Evolutionary conservation across 441 rosid species (phyloP).

Genomic region (Croton setiger): DNA sequence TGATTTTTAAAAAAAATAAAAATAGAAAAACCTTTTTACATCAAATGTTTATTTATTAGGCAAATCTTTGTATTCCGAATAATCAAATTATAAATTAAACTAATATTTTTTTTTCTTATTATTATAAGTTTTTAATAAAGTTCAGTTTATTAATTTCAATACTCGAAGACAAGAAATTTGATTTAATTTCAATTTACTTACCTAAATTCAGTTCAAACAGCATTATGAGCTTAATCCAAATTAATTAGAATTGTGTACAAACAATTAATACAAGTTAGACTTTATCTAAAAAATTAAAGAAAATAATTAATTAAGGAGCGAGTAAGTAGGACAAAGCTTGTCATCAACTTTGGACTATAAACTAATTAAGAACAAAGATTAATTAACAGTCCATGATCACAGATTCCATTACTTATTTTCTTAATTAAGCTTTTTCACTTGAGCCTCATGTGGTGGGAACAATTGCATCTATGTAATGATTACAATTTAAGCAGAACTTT

Average conservation of each 20-base stretch:
- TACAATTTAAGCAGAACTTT: slow-evolving; percentile 12
- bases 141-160: too few species aligned
- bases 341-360: slow-evolving; percentile 1
- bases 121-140: too few species aligned
- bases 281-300: not conserved
- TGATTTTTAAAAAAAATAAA: not conserved
- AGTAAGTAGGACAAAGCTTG: slow-evolving; percentile 6
- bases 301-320: not conserved
- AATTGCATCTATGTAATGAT: not conserved
- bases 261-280: too few species aligned
- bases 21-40: not conserved
- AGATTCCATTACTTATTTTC: slow-evolving; percentile 10
- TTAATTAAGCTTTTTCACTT: slow-evolving; percentile 9
- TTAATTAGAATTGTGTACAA: too few species aligned
- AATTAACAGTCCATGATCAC: slow-evolving; percentile 8
- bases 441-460: slow-evolving; percentile 13
- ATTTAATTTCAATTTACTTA: too few species aligned
- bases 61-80: not conserved
- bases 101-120: too few species aligned
- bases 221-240: too few species aligned
- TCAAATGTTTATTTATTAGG: not conserved
- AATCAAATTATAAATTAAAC: not conserved
- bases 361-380: not conserved
- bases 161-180: too few species aligned
- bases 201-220: too few species aligned